Percentiles rank a stretch among this genome's conserved stretches.
These are phyloP conservation scores for Pseudonitzschia delicatissima DNA, from an alignment of 108 stramenopile genomes.

Conservation along the genomic window DNA sequence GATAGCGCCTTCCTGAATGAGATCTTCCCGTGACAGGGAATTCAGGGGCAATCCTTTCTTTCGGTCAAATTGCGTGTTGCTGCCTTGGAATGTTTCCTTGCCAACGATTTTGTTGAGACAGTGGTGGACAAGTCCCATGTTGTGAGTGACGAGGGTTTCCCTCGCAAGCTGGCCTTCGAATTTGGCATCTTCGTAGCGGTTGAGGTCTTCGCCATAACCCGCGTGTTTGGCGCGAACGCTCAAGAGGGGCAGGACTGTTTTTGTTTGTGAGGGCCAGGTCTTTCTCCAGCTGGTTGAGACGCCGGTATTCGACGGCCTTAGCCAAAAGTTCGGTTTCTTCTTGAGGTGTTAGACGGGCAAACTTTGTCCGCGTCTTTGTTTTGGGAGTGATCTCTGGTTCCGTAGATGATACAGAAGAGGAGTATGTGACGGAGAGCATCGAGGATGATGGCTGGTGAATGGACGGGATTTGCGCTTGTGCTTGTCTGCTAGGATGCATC, in stretches of 20 bases:
- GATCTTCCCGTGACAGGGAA: constrained; percentile 68
- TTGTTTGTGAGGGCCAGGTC: constrained; percentile 21
- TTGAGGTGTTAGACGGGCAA: constrained; percentile 35
- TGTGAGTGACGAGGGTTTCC: constrained; percentile 55
- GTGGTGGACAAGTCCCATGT: constrained; percentile 70
- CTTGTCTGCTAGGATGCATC: neutral
- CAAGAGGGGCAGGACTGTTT: constrained; percentile 16
- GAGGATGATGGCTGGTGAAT: neutral
- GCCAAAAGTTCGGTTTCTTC: constrained; percentile 48
- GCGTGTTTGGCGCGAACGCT: constrained; percentile 28
- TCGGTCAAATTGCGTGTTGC: neutral
- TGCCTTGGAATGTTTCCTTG: constrained; percentile 1
- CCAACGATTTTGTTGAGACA: constrained; percentile 53
- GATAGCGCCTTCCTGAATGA: constrained; percentile 90
- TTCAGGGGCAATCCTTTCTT: constrained; percentile 13
- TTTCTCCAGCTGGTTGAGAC: constrained; percentile 34
- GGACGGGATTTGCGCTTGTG: neutral
- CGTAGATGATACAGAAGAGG: neutral
- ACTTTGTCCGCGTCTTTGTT: neutral
- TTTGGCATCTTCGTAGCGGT: constrained; percentile 38
- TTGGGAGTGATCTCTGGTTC: neutral
- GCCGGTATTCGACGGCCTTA: constrained; percentile 44
- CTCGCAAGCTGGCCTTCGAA: constrained; percentile 53
- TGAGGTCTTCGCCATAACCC: constrained; percentile 46
- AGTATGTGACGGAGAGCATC: neutral